Evolutionary conservation across 495 filamentous ascomycete genomes (phyloP).

Genomic region (Aspergillus bertholletiae): DNA sequence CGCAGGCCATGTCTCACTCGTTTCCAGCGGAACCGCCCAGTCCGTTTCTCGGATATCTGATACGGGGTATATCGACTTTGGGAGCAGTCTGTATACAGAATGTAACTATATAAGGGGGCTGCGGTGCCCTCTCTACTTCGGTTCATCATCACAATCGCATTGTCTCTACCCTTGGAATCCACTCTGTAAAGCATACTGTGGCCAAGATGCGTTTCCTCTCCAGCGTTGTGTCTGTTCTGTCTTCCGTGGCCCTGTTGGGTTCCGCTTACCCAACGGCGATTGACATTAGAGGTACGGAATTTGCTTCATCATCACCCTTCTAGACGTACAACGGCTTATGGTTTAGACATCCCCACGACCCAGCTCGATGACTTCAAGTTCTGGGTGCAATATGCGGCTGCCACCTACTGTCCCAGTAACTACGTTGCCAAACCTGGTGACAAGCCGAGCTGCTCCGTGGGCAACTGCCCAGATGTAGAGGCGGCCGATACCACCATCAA

Average conservation of each 20-base stretch:
- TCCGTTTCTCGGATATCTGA: neutral
- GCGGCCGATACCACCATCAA: constrained; percentile 48
- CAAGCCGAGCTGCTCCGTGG: constrained; percentile 49
- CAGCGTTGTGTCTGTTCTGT: constrained; percentile 8
- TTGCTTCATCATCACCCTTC: neutral
- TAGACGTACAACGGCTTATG: neutral
- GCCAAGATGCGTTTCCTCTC: neutral
- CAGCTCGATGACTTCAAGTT: constrained; percentile 45
- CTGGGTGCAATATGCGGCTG: constrained; percentile 66
- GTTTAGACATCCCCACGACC: neutral
- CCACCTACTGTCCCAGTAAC: constrained; percentile 60
- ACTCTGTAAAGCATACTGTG: neutral
- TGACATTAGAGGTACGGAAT: constrained; percentile 16
- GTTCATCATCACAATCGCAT: neutral
- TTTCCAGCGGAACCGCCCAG: neutral
- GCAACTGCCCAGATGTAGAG: constrained; percentile 56
- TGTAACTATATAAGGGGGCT: neutral
- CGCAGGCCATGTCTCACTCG: neutral
- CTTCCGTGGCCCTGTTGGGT: constrained; percentile 7
- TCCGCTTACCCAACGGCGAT: constrained; percentile 12
- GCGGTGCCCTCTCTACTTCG: neutral
- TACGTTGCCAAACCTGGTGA: constrained; percentile 35
- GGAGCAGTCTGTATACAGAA: neutral
- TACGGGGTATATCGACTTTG: neutral
- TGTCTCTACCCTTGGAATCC: no score